Base-by-base conservation (phyloP, 2,329 filamentous ascomycete species). In the Nemania sp. region DNA sequence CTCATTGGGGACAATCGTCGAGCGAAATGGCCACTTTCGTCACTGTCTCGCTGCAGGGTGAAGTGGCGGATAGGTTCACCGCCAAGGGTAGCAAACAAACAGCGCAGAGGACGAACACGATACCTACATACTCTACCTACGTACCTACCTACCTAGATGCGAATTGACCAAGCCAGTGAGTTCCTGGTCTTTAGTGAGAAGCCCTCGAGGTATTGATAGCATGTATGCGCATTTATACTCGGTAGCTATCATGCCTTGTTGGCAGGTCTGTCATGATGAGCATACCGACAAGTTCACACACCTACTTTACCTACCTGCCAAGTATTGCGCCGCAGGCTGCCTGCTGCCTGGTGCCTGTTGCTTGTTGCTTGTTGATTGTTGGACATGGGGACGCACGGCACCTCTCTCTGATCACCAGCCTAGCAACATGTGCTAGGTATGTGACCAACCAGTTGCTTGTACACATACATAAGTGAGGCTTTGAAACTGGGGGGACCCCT, bases 21-120 rank as follows among this genome's bases (percentile, higher is more conserved):
- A 60, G 53, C 63, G 49, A 60, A 49, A 59, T 60, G 60, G 60
- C 53, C 48, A 32, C 50, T 57, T 60, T 59, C 48, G 62, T 64
- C 54, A 47, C 50, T 63, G 53, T 54, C 57, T 58, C 43, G 42
- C 53, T 65, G 63, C 63, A 65, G 63, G 63, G 60, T 65, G 63
- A 65, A 35, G 63, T 65, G 63, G 63, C 63, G 60, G 53, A 65
- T 63, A 57, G 56, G 57, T 63, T 65, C 63, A 58, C 63, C 60
- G 63, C 60, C 60, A 55, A 59, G 62, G 50, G 40, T 58, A 54
- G 54, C 56, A 62, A 57, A 57, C 56, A 50, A 59, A 57, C 54
- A 56, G 39, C 47, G 35, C 47, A 40, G 51, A 57, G 21, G 54
- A 48, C 35, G 9, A 48, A 45, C 39, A 45, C 17, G 13, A 59